Evolutionary conservation across 192 early-diverging fungal genomes (phyloP).

Genomic region (Coemansia interrupta): DNA sequence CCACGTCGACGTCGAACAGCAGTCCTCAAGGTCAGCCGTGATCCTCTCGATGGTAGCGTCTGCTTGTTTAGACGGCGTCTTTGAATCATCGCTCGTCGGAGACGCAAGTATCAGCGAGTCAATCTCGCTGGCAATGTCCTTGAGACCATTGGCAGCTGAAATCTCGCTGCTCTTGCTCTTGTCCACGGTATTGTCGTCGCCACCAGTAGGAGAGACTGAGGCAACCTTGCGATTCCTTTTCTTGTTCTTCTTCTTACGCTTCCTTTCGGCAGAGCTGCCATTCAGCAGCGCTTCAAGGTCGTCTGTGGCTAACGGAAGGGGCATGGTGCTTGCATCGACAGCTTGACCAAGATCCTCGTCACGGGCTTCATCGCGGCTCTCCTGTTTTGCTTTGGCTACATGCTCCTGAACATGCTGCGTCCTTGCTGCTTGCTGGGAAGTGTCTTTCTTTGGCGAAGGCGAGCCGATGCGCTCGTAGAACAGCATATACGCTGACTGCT

Average conservation of each 20-base stretch:
- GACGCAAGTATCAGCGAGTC: not conserved
- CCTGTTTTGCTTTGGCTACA: not conserved
- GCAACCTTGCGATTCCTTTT: slow-evolving; percentile 17
- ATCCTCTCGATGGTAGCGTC: slow-evolving; percentile 5
- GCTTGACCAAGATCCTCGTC: slow-evolving; percentile 2
- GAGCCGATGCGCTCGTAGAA: slow-evolving; percentile 63
- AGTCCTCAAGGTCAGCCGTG: slow-evolving; percentile 4
- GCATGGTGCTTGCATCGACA: slow-evolving; percentile 7
- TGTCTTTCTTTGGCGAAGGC: slow-evolving; percentile 4
- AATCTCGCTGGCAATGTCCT: not conserved
- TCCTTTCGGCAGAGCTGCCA: slow-evolving; percentile 18
- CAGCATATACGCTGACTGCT: slow-evolving; percentile 78
- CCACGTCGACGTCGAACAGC: slow-evolving; percentile 23
- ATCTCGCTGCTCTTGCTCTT: not conserved
- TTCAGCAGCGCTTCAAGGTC: slow-evolving; percentile 36
- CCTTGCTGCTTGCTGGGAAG: not conserved
- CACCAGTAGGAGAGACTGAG: not conserved
- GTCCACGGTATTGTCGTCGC: too few relatives aligned
- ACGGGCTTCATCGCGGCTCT: not conserved
- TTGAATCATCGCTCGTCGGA: not conserved
- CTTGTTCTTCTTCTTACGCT: slow-evolving; percentile 47
- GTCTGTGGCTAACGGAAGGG: slow-evolving; percentile 14
- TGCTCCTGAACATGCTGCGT: not conserved
- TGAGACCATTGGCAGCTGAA: not conserved
- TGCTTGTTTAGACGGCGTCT: not conserved